Conservation (phyloP, 2,329 filamentous ascomycete genomes). For the Pestalotiopsis sp. region DNA sequence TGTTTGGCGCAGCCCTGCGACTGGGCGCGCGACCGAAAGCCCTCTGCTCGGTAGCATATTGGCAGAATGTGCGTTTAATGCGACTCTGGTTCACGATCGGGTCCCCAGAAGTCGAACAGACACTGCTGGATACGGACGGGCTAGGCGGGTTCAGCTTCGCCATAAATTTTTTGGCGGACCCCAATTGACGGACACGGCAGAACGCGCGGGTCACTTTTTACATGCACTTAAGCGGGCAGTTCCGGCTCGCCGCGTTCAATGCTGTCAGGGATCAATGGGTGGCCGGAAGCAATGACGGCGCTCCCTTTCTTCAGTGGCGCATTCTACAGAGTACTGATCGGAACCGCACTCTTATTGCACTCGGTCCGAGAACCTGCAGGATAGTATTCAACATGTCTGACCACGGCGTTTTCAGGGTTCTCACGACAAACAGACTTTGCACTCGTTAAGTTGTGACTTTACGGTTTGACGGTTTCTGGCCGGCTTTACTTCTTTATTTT, state of each 20-base stretch:
- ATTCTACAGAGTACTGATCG: background rate
- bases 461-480: no score
- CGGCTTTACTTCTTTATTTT: no score
- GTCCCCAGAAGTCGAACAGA: background rate
- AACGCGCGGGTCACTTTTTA: background rate
- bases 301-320: background rate
- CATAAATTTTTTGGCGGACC: slow-evolving; percentile 3
- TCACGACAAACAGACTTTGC: no score
- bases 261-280: background rate
- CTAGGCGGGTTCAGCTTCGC: background rate
- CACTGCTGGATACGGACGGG: background rate
- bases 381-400: no score
- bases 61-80: background rate
- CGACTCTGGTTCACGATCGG: background rate
- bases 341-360: background rate
- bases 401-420: no score
- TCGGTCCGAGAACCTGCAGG: no score
- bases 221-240: slow-evolving; percentile 7
- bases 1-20: slow-evolving; percentile 26
- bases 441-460: no score
- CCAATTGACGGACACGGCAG: background rate
- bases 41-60: slow-evolving; percentile 47
- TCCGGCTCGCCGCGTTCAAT: background rate
- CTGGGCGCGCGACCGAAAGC: slow-evolving; percentile 39
- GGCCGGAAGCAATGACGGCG: background rate